These are phyloP conservation scores for Salvia splendens DNA, from an alignment of 257 asterid genomes.

Conservation along the genomic window DNA sequence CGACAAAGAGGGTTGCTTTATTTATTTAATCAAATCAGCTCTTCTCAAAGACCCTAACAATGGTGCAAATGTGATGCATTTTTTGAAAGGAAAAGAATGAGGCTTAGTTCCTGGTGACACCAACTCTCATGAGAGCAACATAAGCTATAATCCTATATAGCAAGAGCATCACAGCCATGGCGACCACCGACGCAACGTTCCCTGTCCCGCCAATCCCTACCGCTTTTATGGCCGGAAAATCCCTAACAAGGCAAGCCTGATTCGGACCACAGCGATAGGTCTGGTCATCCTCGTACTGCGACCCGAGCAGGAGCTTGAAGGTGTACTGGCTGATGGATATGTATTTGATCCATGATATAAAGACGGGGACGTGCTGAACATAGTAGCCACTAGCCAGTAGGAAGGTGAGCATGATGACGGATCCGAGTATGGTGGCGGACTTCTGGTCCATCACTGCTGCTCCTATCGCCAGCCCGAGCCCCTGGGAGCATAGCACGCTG, in stretches of 20 bases:
- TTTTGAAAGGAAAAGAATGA: neutral
- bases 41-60: neutral
- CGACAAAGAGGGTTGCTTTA: neutral
- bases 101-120: constrained; percentile 51
- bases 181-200: constrained; percentile 33
- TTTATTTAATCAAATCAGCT: neutral
- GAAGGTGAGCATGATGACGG: constrained; percentile 61
- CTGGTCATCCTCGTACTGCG: constrained; percentile 54
- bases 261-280: constrained; percentile 43
- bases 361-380: constrained; percentile 61
- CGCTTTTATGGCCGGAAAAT: constrained; percentile 53
- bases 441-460: constrained; percentile 65
- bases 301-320: constrained; percentile 53
- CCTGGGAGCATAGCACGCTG: constrained; percentile 58
- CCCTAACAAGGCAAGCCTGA: constrained; percentile 50
- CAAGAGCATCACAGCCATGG: constrained; percentile 63
- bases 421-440: constrained; percentile 58
- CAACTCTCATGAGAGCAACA: constrained; percentile 75
- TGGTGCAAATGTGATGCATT: neutral
- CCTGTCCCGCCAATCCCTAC: constrained; percentile 58
- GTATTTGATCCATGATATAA: constrained; percentile 70
- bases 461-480: constrained; percentile 81
- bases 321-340: constrained; percentile 59
- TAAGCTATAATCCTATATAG: constrained; percentile 69
- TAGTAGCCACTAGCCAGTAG: constrained; percentile 65